Base-by-base conservation (phyloP, 2,329 filamentous ascomycete species). In the Diaporthe australafricana region DNA sequence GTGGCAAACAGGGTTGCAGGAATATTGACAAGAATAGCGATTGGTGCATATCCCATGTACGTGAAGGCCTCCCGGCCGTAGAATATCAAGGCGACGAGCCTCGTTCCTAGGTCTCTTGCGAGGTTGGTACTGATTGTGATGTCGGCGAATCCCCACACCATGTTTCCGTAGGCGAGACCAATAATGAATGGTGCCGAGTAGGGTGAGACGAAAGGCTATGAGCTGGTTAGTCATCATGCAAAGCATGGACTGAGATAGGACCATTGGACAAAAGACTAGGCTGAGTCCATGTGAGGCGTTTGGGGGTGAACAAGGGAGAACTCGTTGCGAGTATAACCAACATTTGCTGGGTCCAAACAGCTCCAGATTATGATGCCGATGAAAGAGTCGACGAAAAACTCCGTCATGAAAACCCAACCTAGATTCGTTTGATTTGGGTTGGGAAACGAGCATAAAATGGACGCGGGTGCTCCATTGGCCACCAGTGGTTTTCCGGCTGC, bases 341-440 rank as follows among this genome's bases (percentile, higher is more conserved):
- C 67, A 77, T 90, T 90, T 14, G 87, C 86, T 0, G 87, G 87
- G 77, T 91, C 89, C 40, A 90, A 81, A 56, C 81, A 82, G 9
- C 88, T 84, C 88, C 88, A 90, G 77, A 90, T 89, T 17, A 89
- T 80, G 71, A 90, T 82, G 35, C 84, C 86, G 70, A 90, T 86
- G 79, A 89, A 89, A 70, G 79, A 81, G 76, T 88, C 86, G 35
- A 88, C 87, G 75, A 91, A 89, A 77, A 88, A 90, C 76, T 91
- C 89, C 71, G 87, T 87, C 67, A 89, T 77, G 79, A 91, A 88
- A 0, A 90, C 77, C 76, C 87, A 89, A 17, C 88, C 88, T 48
- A 87, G 81, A 74, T 87, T 88, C 7, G 83, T 86, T 76, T 90
- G 86, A 20, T 80, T 83, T 0, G 83, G 75, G 30, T 80, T 83